Percentiles rank a stretch among this genome's conserved stretches.
phyloP scores from a whole-genome alignment of 148 eudicot species.

The Salicornia ramosissima region DNA sequence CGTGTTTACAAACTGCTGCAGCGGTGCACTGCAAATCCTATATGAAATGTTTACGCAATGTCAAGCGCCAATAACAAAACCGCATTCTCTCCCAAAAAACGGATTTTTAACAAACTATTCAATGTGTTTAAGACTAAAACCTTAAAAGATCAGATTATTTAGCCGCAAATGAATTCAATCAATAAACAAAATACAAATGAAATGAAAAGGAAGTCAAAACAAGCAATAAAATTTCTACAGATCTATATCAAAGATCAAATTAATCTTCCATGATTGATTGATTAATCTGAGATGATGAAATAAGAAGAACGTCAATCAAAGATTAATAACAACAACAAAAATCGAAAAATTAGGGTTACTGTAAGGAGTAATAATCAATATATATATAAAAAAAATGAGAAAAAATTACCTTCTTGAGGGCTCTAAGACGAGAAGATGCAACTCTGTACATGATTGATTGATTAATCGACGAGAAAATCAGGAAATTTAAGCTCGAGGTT shows the following conservation, averaged over 20 bases:
- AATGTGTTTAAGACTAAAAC: not conserved
- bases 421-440: slow-evolving; percentile 37
- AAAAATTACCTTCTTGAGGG: slow-evolving; percentile 33
- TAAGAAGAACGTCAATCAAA: not conserved
- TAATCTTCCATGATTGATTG: not conserved
- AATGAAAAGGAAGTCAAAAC: not conserved
- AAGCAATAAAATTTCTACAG: not conserved
- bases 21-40: not conserved
- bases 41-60: not conserved
- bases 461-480: not conserved
- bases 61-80: not conserved
- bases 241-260: not conserved
- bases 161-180: not conserved
- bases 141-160: not conserved
- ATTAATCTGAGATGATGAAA: not conserved
- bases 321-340: not conserved
- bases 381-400: too few relatives aligned
- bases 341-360: slow-evolving; percentile 22
- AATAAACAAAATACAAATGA: not conserved
- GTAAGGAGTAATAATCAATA: not conserved
- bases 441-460: slow-evolving; percentile 31
- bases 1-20: not conserved
- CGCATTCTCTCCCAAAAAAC: not conserved
- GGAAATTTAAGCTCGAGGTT: not conserved
- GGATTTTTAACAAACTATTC: not conserved